A percentile compares a stretch with the other conserved stretches of the same genome.
Evolutionary conservation across 2,329 filamentous ascomycete genomes (phyloP).

Genomic region (Pseudogymnoascus sp.): DNA sequence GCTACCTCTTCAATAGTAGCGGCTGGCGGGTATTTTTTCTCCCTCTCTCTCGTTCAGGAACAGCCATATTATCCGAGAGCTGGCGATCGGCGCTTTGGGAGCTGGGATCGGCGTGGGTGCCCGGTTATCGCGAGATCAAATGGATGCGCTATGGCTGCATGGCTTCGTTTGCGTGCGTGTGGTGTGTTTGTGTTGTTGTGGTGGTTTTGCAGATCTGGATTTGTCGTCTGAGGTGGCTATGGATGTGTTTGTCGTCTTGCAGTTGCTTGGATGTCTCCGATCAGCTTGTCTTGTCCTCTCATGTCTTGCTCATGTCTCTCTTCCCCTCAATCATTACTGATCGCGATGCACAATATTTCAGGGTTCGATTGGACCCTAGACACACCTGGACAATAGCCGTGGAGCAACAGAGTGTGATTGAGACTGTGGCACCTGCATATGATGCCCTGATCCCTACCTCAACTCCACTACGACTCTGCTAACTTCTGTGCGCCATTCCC

Average conservation of each 20-base stretch:
- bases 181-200: background rate
- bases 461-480: background rate
- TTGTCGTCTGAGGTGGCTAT: background rate
- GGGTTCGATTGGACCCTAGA: background rate
- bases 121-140: background rate
- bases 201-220: background rate
- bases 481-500: conserved; percentile 3
- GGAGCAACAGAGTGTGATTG: conserved; percentile 4
- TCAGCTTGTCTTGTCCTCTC: background rate
- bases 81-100: background rate
- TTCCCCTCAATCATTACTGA: background rate
- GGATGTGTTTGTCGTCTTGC: background rate
- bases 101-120: background rate
- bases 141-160: background rate
- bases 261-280: background rate
- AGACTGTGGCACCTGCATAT: conserved; percentile 4
- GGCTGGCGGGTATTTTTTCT: background rate
- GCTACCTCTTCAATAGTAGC: background rate
- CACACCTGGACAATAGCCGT: background rate
- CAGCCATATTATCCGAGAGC: background rate
- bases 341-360: background rate
- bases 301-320: background rate
- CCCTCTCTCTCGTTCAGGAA: background rate
- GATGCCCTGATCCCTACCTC: background rate
- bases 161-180: background rate